These are phyloP conservation scores for Paracoccidioides brasiliensis DNA, from an alignment of 2,329 filamentous ascomycete species.

Conservation along the genomic window DNA sequence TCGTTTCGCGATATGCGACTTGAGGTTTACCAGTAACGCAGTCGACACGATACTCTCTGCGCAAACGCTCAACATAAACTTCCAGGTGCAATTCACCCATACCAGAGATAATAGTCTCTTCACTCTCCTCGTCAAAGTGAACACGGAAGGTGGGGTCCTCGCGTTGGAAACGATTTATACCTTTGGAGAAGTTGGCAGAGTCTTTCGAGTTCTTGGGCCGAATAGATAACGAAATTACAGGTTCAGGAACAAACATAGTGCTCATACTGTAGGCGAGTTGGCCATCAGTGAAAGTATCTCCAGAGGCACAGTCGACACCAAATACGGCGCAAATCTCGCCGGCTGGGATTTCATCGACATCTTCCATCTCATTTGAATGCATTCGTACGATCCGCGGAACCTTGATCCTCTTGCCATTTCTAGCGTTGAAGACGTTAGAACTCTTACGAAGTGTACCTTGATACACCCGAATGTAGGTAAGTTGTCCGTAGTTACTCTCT, in stretches of 20 bases:
- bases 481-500: constrained; percentile 95
- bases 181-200: constrained; percentile 89
- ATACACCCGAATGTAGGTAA: constrained; percentile 97
- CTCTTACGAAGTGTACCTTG: constrained; percentile 85
- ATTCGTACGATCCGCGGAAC: constrained; percentile 95
- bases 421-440: constrained; percentile 81
- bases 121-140: constrained; percentile 77
- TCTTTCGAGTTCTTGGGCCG: constrained; percentile 90
- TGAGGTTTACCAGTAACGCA: constrained; percentile 93
- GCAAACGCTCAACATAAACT: constrained; percentile 94
- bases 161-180: constrained; percentile 96
- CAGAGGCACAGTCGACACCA: constrained; percentile 92
- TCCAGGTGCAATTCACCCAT: constrained; percentile 97
- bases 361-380: constrained; percentile 99
- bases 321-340: constrained; percentile 98
- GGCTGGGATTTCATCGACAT: constrained; percentile 80
- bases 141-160: constrained; percentile 97
- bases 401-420: constrained; percentile 90
- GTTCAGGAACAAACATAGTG: constrained; percentile 92
- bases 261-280: constrained; percentile 87
- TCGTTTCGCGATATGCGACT: constrained; percentile 92
- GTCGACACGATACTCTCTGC: constrained; percentile 91
- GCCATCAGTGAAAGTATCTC: constrained; percentile 95
- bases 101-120: constrained; percentile 94
- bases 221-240: constrained; percentile 96